phyloP scores from a whole-genome alignment of 148 eudicot genomes.

The Persicaria tinctoria region DNA sequence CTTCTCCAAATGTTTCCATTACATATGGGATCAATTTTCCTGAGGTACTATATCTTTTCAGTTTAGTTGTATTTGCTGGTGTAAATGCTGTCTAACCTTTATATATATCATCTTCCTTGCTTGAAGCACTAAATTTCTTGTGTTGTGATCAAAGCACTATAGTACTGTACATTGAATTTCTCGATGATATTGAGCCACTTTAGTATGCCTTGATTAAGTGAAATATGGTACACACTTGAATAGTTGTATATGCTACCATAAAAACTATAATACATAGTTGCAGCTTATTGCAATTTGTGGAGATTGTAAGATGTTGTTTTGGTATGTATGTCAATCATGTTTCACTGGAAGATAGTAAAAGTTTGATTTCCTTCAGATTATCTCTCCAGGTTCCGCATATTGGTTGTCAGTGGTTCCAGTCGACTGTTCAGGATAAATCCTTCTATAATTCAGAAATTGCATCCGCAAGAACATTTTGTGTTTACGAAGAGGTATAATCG shows the following conservation, averaged over 20 bases:
- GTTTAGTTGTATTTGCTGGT: neutral
- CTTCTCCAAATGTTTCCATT: slow-evolving; percentile 42
- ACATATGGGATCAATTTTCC: slow-evolving; percentile 73
- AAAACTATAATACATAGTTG: neutral
- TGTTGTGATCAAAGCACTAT: neutral
- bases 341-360: neutral
- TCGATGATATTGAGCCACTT: neutral
- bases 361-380: neutral
- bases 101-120: neutral
- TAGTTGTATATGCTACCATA: neutral
- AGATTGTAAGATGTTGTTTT: neutral
- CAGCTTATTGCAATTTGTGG: neutral
- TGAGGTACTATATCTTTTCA: slow-evolving; percentile 35
- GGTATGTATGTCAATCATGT: neutral
- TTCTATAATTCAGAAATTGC: slow-evolving; percentile 62
- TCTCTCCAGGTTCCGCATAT: slow-evolving; percentile 62
- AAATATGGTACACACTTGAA: neutral
- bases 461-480: slow-evolving; percentile 84
- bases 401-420: slow-evolving; percentile 86
- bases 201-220: slow-evolving; percentile 4
- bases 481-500: slow-evolving; percentile 66
- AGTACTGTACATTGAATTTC: neutral
- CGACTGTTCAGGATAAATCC: slow-evolving; percentile 27
- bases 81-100: neutral
- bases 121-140: neutral